Evolutionary conservation across 768 basidiomycete genomes (phyloP).

Genomic region (Tulasnella sp.): DNA sequence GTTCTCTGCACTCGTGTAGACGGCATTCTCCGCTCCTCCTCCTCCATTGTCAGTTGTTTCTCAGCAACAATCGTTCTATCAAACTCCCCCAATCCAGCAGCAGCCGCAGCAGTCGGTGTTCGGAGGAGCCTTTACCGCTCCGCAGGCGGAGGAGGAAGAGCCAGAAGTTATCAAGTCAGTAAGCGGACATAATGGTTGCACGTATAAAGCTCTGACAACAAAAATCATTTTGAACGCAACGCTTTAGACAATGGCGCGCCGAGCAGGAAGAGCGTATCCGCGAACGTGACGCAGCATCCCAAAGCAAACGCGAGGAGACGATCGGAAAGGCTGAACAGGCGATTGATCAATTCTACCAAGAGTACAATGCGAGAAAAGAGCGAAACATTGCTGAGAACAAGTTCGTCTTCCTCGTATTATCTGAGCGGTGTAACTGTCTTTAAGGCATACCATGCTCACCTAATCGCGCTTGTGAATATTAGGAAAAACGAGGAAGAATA

Average conservation of each 20-base stretch:
- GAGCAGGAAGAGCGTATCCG: slow-evolving; percentile 78
- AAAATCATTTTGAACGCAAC: background rate
- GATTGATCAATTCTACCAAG: slow-evolving; percentile 86
- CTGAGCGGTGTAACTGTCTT: background rate
- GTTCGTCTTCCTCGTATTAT: slow-evolving; percentile 43
- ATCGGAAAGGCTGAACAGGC: slow-evolving; percentile 74
- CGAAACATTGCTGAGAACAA: slow-evolving; percentile 91
- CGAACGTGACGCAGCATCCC: slow-evolving; percentile 72
- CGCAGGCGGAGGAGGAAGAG: slow-evolving; percentile 59
- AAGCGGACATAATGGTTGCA: background rate
- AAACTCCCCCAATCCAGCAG: slow-evolving; percentile 18
- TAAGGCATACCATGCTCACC: background rate
- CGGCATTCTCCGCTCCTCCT: background rate
- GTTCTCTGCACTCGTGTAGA: background rate
- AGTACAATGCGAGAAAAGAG: slow-evolving; percentile 83
- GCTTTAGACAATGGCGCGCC: slow-evolving; percentile 74
- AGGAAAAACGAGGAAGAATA: slow-evolving; percentile 87
- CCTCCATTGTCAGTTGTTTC: background rate
- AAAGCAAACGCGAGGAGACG: slow-evolving; percentile 69
- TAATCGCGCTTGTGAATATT: slow-evolving; percentile 5
- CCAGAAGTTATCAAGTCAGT: slow-evolving; percentile 77
- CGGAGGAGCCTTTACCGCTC: slow-evolving; percentile 50
- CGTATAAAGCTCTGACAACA: background rate
- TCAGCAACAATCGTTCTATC: slow-evolving; percentile 14
- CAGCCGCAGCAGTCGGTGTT: slow-evolving; percentile 17